Evolutionary conservation across 179 eudicot species (phyloP), one percentile per base, ranked within the genome.

Genomic region (Silene noctiflora): DNA sequence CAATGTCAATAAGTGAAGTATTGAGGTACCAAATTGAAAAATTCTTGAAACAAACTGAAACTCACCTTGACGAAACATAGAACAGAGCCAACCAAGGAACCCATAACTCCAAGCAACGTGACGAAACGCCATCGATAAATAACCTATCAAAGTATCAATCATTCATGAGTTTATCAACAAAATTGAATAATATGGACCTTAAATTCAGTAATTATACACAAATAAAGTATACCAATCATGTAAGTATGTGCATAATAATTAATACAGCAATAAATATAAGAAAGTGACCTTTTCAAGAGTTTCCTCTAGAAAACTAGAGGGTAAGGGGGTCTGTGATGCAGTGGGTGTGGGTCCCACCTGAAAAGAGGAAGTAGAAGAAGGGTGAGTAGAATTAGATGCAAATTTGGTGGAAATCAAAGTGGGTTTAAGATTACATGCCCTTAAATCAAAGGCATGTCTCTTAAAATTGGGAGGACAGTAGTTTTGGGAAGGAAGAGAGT

Each of bases 11-110:
- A 33, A 33, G 7, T 33, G 39, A 33, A 33, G 39, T 7, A 33
- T 33, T 48, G 16, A 48, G 55, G 4, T 48, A 48, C 14, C 55
- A 48, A 48, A 48, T 14, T 48, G 55, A 48, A 14, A 48, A 48
- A 33, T 27, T 66, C 10, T 31, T 63, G 3, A n/a, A 33, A 42
- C 13, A 19, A 25, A 16, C 5, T 56, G 19, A 21, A 62, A 61
- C 69, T 46, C 65, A 93, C 98, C 98, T 93, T 90, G 74, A 93
- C 6, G 75, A 91, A 93, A 79, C 98, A 93, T 20, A 93, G 86
- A 73, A 88, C 24, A 24, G 98, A 88, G n/a, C 97, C 98, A 69
- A 93, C 67, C 67, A 93, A 78, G 21, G 98, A 93, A 25, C 98
- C 98, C 71, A 84, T 79, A 69, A 93, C 94, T 79, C 93, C 98